Conservation (phyloP, 495 filamentous ascomycete species). For the Lasiosphaeria miniovina region DNA sequence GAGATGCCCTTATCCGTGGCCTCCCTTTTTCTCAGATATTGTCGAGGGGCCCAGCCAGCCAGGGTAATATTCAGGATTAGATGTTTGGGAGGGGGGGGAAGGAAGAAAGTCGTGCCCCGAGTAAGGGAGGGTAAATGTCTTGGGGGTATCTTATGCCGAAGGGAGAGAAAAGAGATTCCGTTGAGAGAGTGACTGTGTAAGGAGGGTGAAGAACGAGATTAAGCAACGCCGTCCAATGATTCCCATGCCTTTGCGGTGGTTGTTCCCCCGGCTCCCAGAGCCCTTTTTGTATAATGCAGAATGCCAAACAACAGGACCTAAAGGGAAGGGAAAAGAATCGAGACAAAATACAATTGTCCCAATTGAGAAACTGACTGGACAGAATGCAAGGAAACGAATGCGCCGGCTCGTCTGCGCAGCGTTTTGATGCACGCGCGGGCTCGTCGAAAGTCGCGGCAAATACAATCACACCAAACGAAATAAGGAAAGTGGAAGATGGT, state of each 20-base stretch:
- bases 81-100: too few species aligned
- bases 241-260: neutral
- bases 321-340: too few species aligned
- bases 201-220: neutral
- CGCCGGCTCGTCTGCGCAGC: too few species aligned
- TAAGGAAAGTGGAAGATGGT: neutral
- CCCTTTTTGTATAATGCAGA: neutral
- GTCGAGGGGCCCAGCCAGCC: too few species aligned
- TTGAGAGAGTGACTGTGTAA: neutral
- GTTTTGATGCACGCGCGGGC: too few species aligned
- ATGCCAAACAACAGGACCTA: too few species aligned
- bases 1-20: too few species aligned
- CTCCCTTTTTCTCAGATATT: too few species aligned
- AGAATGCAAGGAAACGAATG: too few species aligned
- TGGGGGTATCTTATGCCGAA: neutral
- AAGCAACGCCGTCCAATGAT: slow-evolving; percentile 1
- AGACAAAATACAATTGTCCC: too few species aligned
- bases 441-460: neutral
- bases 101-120: too few species aligned
- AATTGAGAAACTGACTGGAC: too few species aligned
- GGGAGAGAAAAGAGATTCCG: slow-evolving; percentile 6
- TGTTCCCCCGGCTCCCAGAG: neutral
- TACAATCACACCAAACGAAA: neutral
- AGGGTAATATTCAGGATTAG: neutral
- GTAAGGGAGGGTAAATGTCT: neutral